Percentiles rank a stretch among this genome's conserved stretches.
Evolutionary conservation across 208 protist genomes (phyloP).

Genomic region (Leishmania mexicana): DNA sequence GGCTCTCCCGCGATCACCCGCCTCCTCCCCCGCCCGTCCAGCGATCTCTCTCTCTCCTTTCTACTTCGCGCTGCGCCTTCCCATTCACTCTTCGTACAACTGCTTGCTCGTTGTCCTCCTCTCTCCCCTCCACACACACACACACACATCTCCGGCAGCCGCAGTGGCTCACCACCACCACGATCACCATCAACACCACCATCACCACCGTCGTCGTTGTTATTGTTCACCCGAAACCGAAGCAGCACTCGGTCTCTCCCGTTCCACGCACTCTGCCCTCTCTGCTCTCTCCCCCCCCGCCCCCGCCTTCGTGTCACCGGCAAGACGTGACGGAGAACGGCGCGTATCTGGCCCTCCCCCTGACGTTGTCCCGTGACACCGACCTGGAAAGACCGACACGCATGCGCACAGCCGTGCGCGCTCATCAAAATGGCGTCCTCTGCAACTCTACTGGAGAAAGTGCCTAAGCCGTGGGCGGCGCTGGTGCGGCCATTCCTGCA

Average conservation of each 20-base stretch:
- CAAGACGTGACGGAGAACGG: neutral
- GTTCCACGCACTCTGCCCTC: neutral
- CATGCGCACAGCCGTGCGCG: neutral
- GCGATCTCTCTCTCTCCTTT: neutral
- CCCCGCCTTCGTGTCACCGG: neutral
- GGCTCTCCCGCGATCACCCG: neutral
- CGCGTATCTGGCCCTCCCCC: neutral
- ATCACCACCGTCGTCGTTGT: too few relatives aligned
- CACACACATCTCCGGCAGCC: neutral
- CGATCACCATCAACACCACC: neutral
- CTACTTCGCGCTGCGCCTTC: neutral
- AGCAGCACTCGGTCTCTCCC: neutral
- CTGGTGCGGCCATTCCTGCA: conserved; percentile 66
- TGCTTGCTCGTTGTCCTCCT: neutral
- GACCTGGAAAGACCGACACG: neutral
- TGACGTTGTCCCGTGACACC: neutral
- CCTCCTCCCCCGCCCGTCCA: neutral
- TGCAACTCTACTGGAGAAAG: conserved; percentile 17
- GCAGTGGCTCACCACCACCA: neutral
- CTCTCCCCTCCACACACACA: neutral
- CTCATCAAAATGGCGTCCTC: conserved; percentile 18
- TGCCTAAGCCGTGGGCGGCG: conserved; percentile 52
- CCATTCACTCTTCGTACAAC: too few relatives aligned
- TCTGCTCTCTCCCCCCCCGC: neutral
- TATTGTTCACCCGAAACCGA: neutral